A percentile compares a stretch with the other conserved stretches of the same genome.
Conservation (phyloP, 768 basidiomycete genomes). For the Russula sp. region DNA sequence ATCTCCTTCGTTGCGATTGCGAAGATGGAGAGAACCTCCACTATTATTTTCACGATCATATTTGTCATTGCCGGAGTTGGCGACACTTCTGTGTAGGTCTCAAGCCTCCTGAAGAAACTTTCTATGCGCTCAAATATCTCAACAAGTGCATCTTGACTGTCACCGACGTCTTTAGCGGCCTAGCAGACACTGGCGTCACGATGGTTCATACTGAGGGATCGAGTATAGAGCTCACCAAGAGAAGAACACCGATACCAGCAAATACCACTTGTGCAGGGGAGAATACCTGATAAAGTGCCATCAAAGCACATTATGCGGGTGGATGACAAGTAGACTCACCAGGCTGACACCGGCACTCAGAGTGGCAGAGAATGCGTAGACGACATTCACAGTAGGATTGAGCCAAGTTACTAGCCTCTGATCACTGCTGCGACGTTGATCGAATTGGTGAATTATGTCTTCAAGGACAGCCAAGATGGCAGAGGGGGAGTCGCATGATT, state of each 20-base stretch:
- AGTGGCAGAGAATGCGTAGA: neutral
- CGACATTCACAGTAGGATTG: neutral
- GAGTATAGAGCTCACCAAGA: neutral
- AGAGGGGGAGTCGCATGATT: neutral
- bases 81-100: neutral
- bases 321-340: neutral
- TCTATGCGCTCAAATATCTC: neutral
- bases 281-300: neutral
- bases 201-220: too few species aligned
- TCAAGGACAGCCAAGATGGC: neutral
- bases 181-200: neutral
- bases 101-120: neutral
- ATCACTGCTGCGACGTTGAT: neutral
- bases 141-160: neutral
- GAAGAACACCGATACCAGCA: neutral
- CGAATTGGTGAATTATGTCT: neutral
- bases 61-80: neutral
- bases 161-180: neutral
- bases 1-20: neutral
- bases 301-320: neutral
- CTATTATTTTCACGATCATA: neutral
- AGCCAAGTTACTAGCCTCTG: neutral
- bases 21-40: neutral
- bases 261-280: neutral
- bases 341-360: neutral